Percentiles rank a stretch among this genome's conserved stretches.
Evolutionary conservation across 2,329 filamentous ascomycete species (phyloP).

Genomic region (Paradendryphiella salina): DNA sequence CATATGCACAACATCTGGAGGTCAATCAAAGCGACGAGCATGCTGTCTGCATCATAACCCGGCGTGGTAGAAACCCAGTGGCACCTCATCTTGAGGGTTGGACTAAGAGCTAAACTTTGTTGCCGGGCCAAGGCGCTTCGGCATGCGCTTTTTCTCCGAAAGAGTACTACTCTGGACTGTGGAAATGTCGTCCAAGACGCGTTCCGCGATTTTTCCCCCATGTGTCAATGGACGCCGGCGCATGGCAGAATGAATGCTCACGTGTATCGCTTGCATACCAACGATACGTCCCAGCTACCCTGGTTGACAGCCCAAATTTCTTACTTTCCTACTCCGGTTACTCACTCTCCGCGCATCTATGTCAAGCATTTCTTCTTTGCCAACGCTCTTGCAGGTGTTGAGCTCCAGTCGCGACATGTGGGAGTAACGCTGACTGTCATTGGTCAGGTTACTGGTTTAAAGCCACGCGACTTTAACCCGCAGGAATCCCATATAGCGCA

Average conservation of each 20-base stretch:
- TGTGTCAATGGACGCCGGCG: too few species aligned
- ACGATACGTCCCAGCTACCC: background rate
- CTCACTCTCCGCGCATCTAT: background rate
- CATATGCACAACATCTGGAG: constrained; percentile 71
- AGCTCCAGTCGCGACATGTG: constrained; percentile 3
- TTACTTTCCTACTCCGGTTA: background rate
- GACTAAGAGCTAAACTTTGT: constrained; percentile 38
- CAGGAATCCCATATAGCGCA: background rate
- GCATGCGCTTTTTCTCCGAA: background rate
- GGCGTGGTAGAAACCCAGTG: constrained; percentile 63
- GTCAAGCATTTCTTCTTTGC: background rate
- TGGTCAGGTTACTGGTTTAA: constrained; percentile 6
- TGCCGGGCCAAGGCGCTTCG: background rate
- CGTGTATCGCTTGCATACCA: background rate
- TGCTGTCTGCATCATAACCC: constrained; percentile 67
- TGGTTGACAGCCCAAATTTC: background rate
- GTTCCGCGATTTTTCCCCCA: too few species aligned
- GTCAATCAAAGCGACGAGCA: constrained; percentile 67
- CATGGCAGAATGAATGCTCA: background rate
- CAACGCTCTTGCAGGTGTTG: background rate
- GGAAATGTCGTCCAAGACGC: too few species aligned
- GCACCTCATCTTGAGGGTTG: constrained; percentile 67
- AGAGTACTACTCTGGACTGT: too few species aligned
- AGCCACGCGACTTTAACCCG: background rate
- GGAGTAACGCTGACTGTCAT: constrained; percentile 4